These are phyloP conservation scores for Berberis thunbergii DNA, from an alignment of 164 flowering plant species.

Conservation along the genomic window DNA sequence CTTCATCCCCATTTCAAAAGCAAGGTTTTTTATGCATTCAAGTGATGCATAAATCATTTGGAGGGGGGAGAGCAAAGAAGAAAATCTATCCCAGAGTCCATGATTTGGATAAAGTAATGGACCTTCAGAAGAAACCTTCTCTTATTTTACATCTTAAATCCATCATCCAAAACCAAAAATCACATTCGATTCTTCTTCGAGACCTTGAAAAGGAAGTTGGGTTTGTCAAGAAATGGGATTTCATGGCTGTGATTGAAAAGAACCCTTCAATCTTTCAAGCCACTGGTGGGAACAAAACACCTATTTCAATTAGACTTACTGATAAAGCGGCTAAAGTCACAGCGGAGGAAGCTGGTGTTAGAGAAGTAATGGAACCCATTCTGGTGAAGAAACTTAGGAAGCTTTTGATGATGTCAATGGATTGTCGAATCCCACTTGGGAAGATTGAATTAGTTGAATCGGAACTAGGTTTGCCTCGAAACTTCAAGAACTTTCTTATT, in stretches of 20 bases:
- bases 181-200: constrained; percentile 39
- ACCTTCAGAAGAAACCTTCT: constrained; percentile 79
- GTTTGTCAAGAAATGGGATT: constrained; percentile 84
- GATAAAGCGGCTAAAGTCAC: constrained; percentile 52
- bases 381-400: constrained; percentile 74
- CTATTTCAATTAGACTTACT: constrained; percentile 53
- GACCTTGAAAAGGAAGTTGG: constrained; percentile 93
- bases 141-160: constrained; percentile 61
- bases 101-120: constrained; percentile 80
- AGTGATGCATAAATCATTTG: constrained; percentile 41
- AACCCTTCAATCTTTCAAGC: constrained; percentile 70
- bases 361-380: constrained; percentile 67
- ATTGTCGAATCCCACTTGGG: constrained; percentile 62
- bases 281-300: constrained; percentile 47
- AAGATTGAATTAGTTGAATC: constrained; percentile 48
- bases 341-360: constrained; percentile 38
- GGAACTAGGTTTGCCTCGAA: constrained; percentile 69
- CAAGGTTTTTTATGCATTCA: constrained; percentile 17
- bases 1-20: constrained; percentile 1
- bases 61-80: constrained; percentile 69
- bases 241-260: constrained; percentile 75
- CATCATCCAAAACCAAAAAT: constrained; percentile 58
- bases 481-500: constrained; percentile 47
- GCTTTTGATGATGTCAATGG: constrained; percentile 87
- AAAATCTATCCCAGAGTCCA: constrained; percentile 68